These are phyloP conservation scores for Phialemoniopsis sp. DNA, from an alignment of 2,329 filamentous ascomycete species.

Conservation along the genomic window DNA sequence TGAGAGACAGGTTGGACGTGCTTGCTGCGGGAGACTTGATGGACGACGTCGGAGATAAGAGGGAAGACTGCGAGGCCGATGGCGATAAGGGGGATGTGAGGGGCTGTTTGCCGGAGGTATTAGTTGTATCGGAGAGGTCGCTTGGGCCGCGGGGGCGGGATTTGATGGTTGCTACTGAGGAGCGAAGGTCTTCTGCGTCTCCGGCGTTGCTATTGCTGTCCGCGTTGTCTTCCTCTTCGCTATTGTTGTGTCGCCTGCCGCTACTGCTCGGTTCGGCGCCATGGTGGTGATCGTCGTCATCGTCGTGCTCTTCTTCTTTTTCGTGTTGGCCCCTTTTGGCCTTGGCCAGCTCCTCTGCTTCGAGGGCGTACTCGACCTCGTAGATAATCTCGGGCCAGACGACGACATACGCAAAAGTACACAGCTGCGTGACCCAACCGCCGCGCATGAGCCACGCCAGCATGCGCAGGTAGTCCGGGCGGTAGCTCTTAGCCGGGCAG, in stretches of 20 bases:
- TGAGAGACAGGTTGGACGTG: conserved; percentile 8
- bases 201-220: background rate
- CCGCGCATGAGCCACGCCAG: conserved; percentile 89
- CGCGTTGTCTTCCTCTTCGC: conserved; percentile 5
- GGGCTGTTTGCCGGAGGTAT: conserved; percentile 15
- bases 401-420: conserved; percentile 85
- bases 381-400: conserved; percentile 79
- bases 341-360: conserved; percentile 54
- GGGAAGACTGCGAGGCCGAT: conserved; percentile 7
- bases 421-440: conserved; percentile 90
- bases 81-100: conserved; percentile 10
- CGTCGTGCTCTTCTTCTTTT: conserved; percentile 1
- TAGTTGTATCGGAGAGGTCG: conserved; percentile 12
- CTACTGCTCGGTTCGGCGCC: conserved; percentile 1
- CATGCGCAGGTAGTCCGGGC: conserved; percentile 83
- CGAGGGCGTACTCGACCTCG: conserved; percentile 69
- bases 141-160: conserved; percentile 6
- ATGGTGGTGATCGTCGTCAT: background rate
- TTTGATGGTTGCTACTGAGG: background rate
- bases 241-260: conserved; percentile 7
- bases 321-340: conserved; percentile 19
- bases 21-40: conserved; percentile 4
- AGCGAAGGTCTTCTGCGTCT: conserved; percentile 1
- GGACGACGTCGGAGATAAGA: conserved; percentile 8
- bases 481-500: conserved; percentile 83